These are phyloP conservation scores for Calycina herbarum DNA, from an alignment of 2,329 filamentous ascomycete genomes.

Conservation along the genomic window DNA sequence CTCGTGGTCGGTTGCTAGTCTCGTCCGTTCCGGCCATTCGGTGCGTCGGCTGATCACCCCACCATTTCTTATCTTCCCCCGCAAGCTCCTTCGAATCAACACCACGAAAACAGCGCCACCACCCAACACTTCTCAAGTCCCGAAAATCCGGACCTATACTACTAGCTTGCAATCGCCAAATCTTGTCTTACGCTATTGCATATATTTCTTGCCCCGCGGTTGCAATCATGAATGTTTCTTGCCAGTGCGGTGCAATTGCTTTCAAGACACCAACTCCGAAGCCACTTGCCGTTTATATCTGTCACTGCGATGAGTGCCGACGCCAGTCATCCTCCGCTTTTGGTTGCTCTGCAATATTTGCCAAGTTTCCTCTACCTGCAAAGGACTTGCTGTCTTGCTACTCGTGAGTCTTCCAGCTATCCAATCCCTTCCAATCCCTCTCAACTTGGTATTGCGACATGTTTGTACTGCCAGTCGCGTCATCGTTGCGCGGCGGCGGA, in stretches of 20 bases:
- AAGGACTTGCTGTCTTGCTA: conserved; percentile 53
- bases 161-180: background rate
- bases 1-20: too few relatives aligned
- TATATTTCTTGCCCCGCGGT: background rate
- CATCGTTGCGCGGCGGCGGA: background rate
- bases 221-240: conserved; percentile 16
- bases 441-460: background rate
- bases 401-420: conserved; percentile 43
- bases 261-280: conserved; percentile 62
- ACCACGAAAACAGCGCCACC: too few relatives aligned
- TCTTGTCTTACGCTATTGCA: background rate
- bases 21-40: too few relatives aligned
- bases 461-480: background rate
- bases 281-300: conserved; percentile 68
- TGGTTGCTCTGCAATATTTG: conserved; percentile 69
- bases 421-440: conserved; percentile 6
- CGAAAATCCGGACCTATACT: background rate
- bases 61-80: too few relatives aligned
- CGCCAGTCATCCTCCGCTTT: conserved; percentile 66
- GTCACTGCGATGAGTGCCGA: conserved; percentile 68
- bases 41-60: too few relatives aligned
- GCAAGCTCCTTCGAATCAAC: too few relatives aligned
- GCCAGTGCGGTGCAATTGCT: conserved; percentile 63
- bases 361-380: conserved; percentile 58
- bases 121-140: too few relatives aligned